A percentile compares a stretch with the other conserved stretches of the same genome.
Evolutionary conservation across 768 basidiomycete species (phyloP).

Genomic region (Rhodotorula graminis): DNA sequence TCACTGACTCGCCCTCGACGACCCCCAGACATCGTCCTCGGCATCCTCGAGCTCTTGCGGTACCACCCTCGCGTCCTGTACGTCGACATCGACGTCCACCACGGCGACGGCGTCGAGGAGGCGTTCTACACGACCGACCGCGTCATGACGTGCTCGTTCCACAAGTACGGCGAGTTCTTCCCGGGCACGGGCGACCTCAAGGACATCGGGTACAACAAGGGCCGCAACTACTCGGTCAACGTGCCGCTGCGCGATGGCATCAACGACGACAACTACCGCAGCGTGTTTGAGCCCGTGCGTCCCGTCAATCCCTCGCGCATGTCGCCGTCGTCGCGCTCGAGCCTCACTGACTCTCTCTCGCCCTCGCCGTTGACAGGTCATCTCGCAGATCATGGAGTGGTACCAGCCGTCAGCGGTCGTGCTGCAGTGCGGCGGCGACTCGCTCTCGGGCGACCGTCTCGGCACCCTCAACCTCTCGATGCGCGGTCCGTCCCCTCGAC

Average conservation of each 20-base stretch:
- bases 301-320: background rate
- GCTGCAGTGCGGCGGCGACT: conserved; percentile 95
- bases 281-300: conserved; percentile 64
- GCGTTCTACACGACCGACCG: conserved; percentile 98
- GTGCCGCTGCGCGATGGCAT: conserved; percentile 93
- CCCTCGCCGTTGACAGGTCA: conserved; percentile 58
- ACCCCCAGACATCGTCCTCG: conserved; percentile 81
- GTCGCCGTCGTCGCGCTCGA: background rate
- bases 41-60: conserved; percentile 88
- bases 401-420: conserved; percentile 94
- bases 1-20: background rate
- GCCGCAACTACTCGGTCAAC: conserved; percentile 88
- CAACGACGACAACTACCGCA: conserved; percentile 88
- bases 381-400: conserved; percentile 85
- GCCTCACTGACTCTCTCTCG: background rate
- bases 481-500: conserved; percentile 57
- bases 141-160: conserved; percentile 97
- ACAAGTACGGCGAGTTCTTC: conserved; percentile 99
- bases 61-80: conserved; percentile 88
- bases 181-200: conserved; percentile 97
- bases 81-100: conserved; percentile 97
- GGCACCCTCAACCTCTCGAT: conserved; percentile 95
- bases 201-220: conserved; percentile 91
- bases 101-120: conserved; percentile 98
- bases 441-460: conserved; percentile 89